Conservation (phyloP, 169 alveolate genomes). For the Plasmodium malariae region DNA sequence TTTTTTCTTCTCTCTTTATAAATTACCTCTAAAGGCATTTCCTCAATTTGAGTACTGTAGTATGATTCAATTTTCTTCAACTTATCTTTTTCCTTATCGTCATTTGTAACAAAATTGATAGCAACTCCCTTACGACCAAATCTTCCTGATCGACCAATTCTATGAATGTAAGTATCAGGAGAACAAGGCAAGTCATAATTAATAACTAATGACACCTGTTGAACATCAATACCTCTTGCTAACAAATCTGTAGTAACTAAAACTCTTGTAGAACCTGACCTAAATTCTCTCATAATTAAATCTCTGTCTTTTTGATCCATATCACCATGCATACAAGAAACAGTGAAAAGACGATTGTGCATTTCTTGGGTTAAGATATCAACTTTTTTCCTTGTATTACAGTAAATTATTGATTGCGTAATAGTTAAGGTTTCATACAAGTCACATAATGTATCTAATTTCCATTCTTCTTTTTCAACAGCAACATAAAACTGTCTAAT, state of each 20-base stretch:
- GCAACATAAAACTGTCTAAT: constrained; percentile 98
- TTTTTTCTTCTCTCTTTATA: background rate
- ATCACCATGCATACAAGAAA: constrained; percentile 97
- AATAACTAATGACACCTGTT: constrained; percentile 98
- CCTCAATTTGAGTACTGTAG: constrained; percentile 99
- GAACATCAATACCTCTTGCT: constrained; percentile 99
- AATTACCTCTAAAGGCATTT: constrained; percentile 97
- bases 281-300: constrained; percentile 96
- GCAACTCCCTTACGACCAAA: constrained; percentile 99
- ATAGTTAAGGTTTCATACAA: constrained; percentile 97
- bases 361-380: constrained; percentile 98
- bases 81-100: constrained; percentile 96
- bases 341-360: constrained; percentile 98
- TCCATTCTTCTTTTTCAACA: constrained; percentile 99
- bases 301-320: constrained; percentile 98
- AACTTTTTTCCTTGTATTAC: constrained; percentile 97
- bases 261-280: constrained; percentile 97
- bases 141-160: constrained; percentile 99
- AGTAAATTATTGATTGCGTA: constrained; percentile 99
- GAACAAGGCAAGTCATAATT: constrained; percentile 98
- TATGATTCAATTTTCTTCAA: constrained; percentile 97
- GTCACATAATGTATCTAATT: constrained; percentile 98
- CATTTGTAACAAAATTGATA: constrained; percentile 94
- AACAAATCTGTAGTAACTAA: constrained; percentile 98
- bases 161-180: constrained; percentile 98